These are phyloP conservation scores for Globisporangium emineosum DNA, from an alignment of 352 stramenopile species.

Conservation along the genomic window DNA sequence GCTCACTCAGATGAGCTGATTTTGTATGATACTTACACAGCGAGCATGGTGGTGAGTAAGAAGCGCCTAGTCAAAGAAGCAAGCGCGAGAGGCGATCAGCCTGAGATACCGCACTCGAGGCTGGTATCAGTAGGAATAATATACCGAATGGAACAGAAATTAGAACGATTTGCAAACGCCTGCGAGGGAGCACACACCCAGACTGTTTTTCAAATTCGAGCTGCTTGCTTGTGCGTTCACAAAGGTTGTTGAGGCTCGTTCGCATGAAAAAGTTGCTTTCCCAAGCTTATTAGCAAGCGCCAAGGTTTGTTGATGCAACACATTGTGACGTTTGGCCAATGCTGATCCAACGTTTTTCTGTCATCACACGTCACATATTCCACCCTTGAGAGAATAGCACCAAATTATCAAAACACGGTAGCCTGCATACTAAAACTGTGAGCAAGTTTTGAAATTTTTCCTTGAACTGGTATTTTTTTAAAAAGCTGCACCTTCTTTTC, in stretches of 20 bases:
- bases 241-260: background rate
- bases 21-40: too few species aligned
- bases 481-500: background rate
- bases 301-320: slow-evolving; percentile 8
- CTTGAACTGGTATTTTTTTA: too few species aligned
- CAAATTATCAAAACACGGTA: slow-evolving; percentile 10
- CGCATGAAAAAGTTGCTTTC: slow-evolving; percentile 7
- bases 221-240: background rate
- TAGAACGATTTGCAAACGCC: background rate
- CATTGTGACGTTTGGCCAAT: slow-evolving; percentile 1
- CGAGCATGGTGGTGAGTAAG: background rate
- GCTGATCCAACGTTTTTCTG: background rate
- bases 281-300: slow-evolving; percentile 13
- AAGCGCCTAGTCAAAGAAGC: too few species aligned
- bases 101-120: too few species aligned
- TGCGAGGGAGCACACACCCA: background rate
- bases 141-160: too few species aligned
- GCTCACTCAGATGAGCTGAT: too few species aligned
- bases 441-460: too few species aligned
- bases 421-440: too few species aligned
- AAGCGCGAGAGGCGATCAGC: too few species aligned
- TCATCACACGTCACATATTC: slow-evolving; percentile 11
- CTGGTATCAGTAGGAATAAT: too few species aligned
- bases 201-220: background rate
- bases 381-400: background rate